Evolutionary conservation across 352 stramenopile genomes (phyloP), one percentile per base, ranked within the genome.

Genomic region (Peronosclerospora sorghi): DNA sequence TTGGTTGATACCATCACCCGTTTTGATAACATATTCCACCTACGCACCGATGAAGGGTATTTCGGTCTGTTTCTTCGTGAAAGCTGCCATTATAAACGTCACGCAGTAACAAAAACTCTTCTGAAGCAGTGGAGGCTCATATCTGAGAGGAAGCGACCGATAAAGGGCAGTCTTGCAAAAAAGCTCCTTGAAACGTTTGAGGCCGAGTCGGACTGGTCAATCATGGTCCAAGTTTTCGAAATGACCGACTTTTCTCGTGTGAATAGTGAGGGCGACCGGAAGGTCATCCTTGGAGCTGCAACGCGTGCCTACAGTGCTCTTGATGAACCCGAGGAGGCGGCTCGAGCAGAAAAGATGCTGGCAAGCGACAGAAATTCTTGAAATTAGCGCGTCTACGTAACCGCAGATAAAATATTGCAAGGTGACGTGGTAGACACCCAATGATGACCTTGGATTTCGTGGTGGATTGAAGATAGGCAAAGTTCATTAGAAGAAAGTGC

Each of bases 1-100:
- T 59, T 80, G 32, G 56, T 66, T 45, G 19, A 51, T 24, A 54
- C 45, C 1, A 39, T 76, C 30, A 36, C 23, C 8, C 45, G 51
- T 3, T 67, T 66, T 18, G 58, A 68, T 12, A 27, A 28, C 6
- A 45, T 70, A 6, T 76, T 80, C 38, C 34, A 39, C 15, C 38
- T 70, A 24, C 51, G 43, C 30, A 58, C 57, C 17, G 74, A 60
- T 35, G 51, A 57, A 27, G 59, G 63, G 15, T 52, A 61, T 53
- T 63, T 69, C 15, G 43, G 51, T 14, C 36, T 63, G 28, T 73
- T 75, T 26, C 34, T 79, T 26, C 56, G 62, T 43, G 55, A 73
- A 44, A 74, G 64, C 43, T 60, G 55, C 36, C 48, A 57, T 40
- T 49, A 40, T 41, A 56, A 49, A 19, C 68, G 68, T 17, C 15